Evolutionary conservation across 129 eudicot species (phyloP).

Genomic region (Logfia minima): DNA sequence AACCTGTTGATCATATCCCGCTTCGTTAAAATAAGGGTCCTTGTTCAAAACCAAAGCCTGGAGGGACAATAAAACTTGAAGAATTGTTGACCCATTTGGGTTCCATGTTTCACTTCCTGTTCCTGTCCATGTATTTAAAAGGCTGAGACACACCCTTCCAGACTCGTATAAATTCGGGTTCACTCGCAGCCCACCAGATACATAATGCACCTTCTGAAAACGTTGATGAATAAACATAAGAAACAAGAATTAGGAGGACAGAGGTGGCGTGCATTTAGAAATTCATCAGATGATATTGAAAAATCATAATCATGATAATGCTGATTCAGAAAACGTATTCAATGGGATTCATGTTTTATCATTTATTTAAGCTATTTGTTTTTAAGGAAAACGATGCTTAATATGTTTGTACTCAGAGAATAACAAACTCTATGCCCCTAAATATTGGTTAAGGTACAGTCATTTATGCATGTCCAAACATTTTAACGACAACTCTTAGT

Average conservation of each 20-base stretch:
- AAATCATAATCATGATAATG: not conserved
- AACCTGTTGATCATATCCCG: conserved; percentile 82
- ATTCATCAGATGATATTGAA: not conserved
- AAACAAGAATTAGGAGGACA: not conserved
- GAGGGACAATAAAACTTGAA: conserved; percentile 88
- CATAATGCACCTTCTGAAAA: conserved; percentile 74
- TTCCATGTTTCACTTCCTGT: conserved; percentile 85
- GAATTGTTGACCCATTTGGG: conserved; percentile 78
- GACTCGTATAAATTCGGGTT: conserved; percentile 93
- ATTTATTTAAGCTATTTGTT: no score
- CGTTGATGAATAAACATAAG: not conserved
- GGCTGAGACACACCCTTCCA: conserved; percentile 94
- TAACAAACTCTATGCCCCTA: no score
- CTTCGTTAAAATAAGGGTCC: conserved; percentile 93
- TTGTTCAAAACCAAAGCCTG: conserved; percentile 92
- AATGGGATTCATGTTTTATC: not conserved
- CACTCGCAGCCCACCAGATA: conserved; percentile 87
- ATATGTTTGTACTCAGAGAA: no score
- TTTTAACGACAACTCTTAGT: no score
- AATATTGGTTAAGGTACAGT: no score
- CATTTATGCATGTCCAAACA: no score
- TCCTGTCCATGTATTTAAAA: conserved; percentile 95
- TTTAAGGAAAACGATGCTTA: no score
- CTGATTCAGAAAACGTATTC: not conserved
- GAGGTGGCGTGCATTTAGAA: not conserved